Percentiles rank a stretch among this genome's conserved stretches.
phyloP scores from a whole-genome alignment of 768 basidiomycete species.

The Podaxis carcinomalis region DNA sequence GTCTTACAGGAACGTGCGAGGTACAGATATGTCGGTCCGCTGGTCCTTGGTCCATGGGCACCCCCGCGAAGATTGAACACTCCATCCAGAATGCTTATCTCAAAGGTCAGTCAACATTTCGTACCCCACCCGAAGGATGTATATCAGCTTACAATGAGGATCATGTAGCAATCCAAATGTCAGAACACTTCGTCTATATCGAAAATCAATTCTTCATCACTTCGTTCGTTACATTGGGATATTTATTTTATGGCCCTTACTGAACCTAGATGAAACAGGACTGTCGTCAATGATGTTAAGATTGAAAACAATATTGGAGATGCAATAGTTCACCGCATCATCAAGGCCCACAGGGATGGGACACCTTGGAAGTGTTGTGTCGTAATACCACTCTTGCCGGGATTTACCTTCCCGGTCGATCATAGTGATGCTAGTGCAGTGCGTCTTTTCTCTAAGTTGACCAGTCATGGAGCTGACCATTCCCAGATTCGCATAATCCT shows the following conservation, averaged over 20 bases:
- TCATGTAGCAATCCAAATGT: slow-evolving; percentile 78
- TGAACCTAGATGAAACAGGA: slow-evolving; percentile 39
- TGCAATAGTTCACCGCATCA: slow-evolving; percentile 86
- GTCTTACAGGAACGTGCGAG: slow-evolving; percentile 94
- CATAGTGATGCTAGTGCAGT: slow-evolving; percentile 91
- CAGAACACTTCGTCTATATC: slow-evolving; percentile 98
- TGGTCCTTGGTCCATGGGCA: slow-evolving; percentile 96
- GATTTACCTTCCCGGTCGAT: slow-evolving; percentile 91
- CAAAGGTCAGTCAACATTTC: slow-evolving; percentile 50
- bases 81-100: slow-evolving; percentile 95
- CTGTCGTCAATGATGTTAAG: slow-evolving; percentile 76
- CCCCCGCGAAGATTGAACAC: slow-evolving; percentile 75
- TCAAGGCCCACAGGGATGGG: slow-evolving; percentile 76
- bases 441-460: slow-evolving; percentile 23
- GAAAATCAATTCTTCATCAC: slow-evolving; percentile 94
- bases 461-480: not conserved
- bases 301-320: slow-evolving; percentile 95
- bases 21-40: slow-evolving; percentile 94
- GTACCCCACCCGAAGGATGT: not conserved
- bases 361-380: slow-evolving; percentile 92
- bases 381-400: slow-evolving; percentile 87
- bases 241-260: not conserved
- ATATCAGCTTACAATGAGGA: not conserved
- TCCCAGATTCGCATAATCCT: slow-evolving; percentile 85
- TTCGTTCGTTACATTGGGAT: slow-evolving; percentile 47